Evolutionary conservation across 495 filamentous ascomycete species (phyloP).

Genomic region (Hypoxylon lenormandii): DNA sequence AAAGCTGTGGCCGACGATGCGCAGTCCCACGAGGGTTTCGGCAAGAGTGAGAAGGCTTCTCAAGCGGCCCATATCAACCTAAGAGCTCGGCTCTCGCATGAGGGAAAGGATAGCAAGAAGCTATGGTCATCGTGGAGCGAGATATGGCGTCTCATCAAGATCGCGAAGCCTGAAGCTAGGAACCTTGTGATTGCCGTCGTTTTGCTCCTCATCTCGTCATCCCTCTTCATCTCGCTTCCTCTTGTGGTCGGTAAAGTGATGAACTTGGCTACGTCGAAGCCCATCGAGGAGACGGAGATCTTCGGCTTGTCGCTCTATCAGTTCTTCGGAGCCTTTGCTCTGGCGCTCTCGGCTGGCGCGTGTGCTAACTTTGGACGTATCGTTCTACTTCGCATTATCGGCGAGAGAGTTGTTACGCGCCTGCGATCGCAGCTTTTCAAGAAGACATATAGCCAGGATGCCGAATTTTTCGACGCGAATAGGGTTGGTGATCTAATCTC

Average conservation of each 20-base stretch:
- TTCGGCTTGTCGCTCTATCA: conserved; percentile 79
- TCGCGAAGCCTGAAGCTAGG: conserved; percentile 84
- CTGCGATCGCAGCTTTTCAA: conserved; percentile 89
- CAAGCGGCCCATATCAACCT: conserved; percentile 92
- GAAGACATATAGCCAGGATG: conserved; percentile 90
- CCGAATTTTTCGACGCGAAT: conserved; percentile 99
- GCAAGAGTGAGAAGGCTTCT: conserved; percentile 73
- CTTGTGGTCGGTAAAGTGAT: conserved; percentile 96
- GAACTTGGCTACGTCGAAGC: conserved; percentile 79
- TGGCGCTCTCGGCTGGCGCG: conserved; percentile 77
- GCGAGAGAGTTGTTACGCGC: conserved; percentile 90
- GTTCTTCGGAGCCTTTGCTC: conserved; percentile 80
- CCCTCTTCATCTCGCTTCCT: conserved; percentile 92
- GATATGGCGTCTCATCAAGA: conserved; percentile 86
- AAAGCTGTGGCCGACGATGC: conserved; percentile 14
- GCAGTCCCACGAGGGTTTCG: conserved; percentile 40
- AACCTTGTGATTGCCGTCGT: conserved; percentile 83
- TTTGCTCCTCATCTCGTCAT: conserved; percentile 85
- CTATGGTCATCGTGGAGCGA: conserved; percentile 72
- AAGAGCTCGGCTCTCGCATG: conserved; percentile 84
- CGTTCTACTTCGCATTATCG: conserved; percentile 91
- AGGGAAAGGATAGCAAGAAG: conserved; percentile 72
- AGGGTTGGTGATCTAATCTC: conserved; percentile 95
- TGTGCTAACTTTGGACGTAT: conserved; percentile 93
- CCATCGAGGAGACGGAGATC: conserved; percentile 65